Percentiles rank a stretch among this genome's conserved stretches.
Evolutionary conservation across 2,329 filamentous ascomycete species (phyloP).

Genomic region (Phoma sp.): DNA sequence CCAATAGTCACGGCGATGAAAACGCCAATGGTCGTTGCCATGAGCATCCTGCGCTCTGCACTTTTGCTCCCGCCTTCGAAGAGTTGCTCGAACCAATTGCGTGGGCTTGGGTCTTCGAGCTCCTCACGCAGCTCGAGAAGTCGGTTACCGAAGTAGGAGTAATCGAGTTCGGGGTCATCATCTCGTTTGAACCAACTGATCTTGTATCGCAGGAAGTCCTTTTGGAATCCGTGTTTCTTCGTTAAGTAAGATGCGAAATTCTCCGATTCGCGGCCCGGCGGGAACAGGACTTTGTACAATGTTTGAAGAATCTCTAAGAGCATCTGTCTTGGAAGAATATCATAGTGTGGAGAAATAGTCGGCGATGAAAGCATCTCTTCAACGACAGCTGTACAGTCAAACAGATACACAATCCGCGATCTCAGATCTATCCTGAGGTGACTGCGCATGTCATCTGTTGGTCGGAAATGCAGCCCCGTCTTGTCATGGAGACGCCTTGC

Average conservation of each 20-base stretch:
- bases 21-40: slow-evolving; percentile 40
- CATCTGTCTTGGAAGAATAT: too few relatives aligned
- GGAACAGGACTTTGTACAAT: too few relatives aligned
- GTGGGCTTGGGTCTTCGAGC: slow-evolving; percentile 29
- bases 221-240: background rate
- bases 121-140: slow-evolving; percentile 33
- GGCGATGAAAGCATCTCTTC: too few relatives aligned
- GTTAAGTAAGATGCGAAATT: background rate
- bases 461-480: too few relatives aligned
- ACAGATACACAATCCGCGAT: too few relatives aligned
- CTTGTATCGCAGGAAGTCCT: slow-evolving; percentile 1
- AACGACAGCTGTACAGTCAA: too few relatives aligned
- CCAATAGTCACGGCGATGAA: slow-evolving; percentile 38
- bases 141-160: slow-evolving; percentile 34
- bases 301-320: too few relatives aligned
- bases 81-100: slow-evolving; percentile 26
- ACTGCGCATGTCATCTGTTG: too few relatives aligned
- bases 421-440: too few relatives aligned
- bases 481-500: too few relatives aligned
- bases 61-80: slow-evolving; percentile 23
- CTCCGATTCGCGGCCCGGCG: too few relatives aligned
- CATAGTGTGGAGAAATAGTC: too few relatives aligned
- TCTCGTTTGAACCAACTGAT: slow-evolving; percentile 10
- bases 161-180: slow-evolving; percentile 26
- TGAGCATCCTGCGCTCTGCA: slow-evolving; percentile 37